A percentile compares a stretch with the other conserved stretches of the same genome.
Conservation (phyloP, 2,329 filamentous ascomycete genomes). For the Fusarium miscanthi region DNA sequence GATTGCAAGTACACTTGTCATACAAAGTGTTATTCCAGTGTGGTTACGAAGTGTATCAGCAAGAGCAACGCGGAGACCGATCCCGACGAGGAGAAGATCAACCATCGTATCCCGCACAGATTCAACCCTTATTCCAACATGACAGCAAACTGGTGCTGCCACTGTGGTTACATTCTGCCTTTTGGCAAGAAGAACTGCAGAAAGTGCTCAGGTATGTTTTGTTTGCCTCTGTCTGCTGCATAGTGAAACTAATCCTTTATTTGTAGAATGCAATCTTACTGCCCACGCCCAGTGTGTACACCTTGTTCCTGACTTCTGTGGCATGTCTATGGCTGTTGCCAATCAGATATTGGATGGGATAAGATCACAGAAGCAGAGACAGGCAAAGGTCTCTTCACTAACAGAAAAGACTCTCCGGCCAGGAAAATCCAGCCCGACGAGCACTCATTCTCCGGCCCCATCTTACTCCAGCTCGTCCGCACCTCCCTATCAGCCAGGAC, state of each 20-base stretch:
- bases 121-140: conserved; percentile 98
- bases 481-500: conserved; percentile 37
- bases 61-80: conserved; percentile 99
- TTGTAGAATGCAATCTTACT: conserved; percentile 85
- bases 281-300: conserved; percentile 93
- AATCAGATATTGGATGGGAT: conserved; percentile 94
- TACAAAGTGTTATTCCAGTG: conserved; percentile 94
- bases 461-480: conserved; percentile 50
- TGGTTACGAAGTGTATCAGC: conserved; percentile 99
- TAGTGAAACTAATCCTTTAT: conserved; percentile 46
- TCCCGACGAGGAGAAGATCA: conserved; percentile 99
- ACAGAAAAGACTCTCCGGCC: conserved; percentile 74
- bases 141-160: conserved; percentile 99
- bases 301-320: conserved; percentile 97
- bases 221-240: not conserved
- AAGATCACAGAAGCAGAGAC: conserved; percentile 77
- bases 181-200: conserved; percentile 95
- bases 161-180: conserved; percentile 95
- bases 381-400: conserved; percentile 69
- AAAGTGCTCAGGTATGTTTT: conserved; percentile 80
- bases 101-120: conserved; percentile 97
- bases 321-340: conserved; percentile 98
- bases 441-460: conserved; percentile 49
- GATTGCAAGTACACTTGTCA: conserved; percentile 99
- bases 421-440: conserved; percentile 58